Evolutionary conservation across 495 filamentous ascomycete species (phyloP).

Genomic region (Penicillium macrosclerotiorum): DNA sequence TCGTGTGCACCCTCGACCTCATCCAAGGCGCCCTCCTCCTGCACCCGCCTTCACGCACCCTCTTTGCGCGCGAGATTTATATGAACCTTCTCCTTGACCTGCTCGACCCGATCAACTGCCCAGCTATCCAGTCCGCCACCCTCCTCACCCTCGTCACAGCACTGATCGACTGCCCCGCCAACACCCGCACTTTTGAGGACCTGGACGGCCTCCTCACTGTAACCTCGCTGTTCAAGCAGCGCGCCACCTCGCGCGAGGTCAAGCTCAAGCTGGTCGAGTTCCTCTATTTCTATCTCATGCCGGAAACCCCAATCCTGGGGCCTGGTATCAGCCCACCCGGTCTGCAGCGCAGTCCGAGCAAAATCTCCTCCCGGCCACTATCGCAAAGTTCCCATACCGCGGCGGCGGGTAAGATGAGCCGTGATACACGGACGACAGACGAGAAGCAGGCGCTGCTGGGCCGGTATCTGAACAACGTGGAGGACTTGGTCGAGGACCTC

Average conservation of each 20-base stretch:
- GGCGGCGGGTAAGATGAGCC: constrained; percentile 34
- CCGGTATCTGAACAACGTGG: constrained; percentile 81
- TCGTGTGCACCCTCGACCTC: constrained; percentile 82
- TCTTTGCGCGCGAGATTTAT: constrained; percentile 87
- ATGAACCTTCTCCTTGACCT: constrained; percentile 98
- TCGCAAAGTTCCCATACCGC: constrained; percentile 39
- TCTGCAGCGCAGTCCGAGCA: constrained; percentile 70
- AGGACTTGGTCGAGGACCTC: constrained; percentile 87
- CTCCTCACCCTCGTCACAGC: constrained; percentile 87
- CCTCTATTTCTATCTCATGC: constrained; percentile 97
- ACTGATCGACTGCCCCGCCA: constrained; percentile 75
- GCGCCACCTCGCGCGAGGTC: constrained; percentile 78
- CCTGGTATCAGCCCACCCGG: constrained; percentile 35
- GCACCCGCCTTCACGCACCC: constrained; percentile 83
- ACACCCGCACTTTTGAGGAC: constrained; percentile 86
- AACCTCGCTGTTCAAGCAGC: constrained; percentile 88
- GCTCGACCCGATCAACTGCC: constrained; percentile 87
- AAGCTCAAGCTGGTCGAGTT: constrained; percentile 94
- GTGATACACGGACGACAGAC: constrained; percentile 67
- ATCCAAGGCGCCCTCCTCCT: constrained; percentile 89
- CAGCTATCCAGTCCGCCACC: constrained; percentile 84
- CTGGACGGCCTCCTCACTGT: constrained; percentile 92
- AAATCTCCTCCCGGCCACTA: constrained; percentile 47
- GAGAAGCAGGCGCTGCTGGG: constrained; percentile 86
- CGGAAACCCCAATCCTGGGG: constrained; percentile 64